phyloP scores from a whole-genome alignment of 805 yeast genomes.

The Wickerhamomyces ciferrii region DNA sequence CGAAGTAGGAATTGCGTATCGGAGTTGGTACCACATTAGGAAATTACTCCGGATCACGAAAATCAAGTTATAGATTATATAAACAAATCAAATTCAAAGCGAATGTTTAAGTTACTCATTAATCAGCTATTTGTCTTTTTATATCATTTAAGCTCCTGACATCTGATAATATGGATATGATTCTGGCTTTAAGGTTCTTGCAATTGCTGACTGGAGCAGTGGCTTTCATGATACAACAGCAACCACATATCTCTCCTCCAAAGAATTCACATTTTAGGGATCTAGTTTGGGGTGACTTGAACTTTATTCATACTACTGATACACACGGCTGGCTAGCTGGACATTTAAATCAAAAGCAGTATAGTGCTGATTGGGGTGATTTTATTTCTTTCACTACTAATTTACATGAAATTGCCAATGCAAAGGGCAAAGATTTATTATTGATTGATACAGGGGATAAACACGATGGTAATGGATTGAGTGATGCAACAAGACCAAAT shows the following conservation, averaged over 20 bases:
- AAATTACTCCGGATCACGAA: no score
- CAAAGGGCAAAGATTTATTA: slow-evolving; percentile 54
- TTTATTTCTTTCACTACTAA: slow-evolving; percentile 62
- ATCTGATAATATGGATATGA: no score
- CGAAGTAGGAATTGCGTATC: no score
- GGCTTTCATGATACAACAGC: slow-evolving; percentile 10
- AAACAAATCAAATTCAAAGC: no score
- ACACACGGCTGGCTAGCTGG: slow-evolving; percentile 98
- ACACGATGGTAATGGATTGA: slow-evolving; percentile 90
- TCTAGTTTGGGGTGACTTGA: slow-evolving; percentile 65
- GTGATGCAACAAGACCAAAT: slow-evolving; percentile 73
- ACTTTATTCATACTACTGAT: slow-evolving; percentile 92
- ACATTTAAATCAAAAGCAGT: slow-evolving; percentile 71
- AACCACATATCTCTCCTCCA: slow-evolving; percentile 22
- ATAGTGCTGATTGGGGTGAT: slow-evolving; percentile 91
- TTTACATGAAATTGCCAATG: slow-evolving; percentile 39
- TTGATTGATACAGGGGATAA: slow-evolving; percentile 88
- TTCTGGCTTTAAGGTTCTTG: neutral
- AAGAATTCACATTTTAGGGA: slow-evolving; percentile 39
- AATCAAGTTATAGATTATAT: no score
- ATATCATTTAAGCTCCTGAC: no score
- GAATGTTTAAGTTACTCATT: no score
- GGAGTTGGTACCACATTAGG: no score
- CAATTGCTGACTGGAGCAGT: neutral
- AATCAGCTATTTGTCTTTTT: no score